Conservation (phyloP, 2,329 filamentous ascomycete species). For the Alternaria dauci region DNA sequence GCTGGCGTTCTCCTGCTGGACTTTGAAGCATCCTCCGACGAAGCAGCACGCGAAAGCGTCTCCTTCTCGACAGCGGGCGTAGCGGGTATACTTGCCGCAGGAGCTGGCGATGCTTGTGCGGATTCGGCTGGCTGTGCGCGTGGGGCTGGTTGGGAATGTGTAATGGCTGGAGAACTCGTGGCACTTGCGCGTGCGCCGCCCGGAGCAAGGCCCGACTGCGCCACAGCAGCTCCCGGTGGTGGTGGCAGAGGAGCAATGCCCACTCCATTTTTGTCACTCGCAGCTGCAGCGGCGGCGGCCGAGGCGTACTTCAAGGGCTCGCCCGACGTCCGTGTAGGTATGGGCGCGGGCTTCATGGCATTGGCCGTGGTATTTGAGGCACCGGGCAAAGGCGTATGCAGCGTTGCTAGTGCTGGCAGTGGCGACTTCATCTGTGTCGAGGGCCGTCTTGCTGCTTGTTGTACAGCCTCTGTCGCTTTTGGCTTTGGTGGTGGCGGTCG, state of each 20-base stretch:
- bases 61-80: slow-evolving; percentile 59
- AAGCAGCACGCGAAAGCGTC: slow-evolving; percentile 37
- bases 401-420: slow-evolving; percentile 86
- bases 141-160: slow-evolving; percentile 52
- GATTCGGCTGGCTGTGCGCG: slow-evolving; percentile 52
- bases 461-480: slow-evolving; percentile 68
- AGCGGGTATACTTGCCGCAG: slow-evolving; percentile 54
- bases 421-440: slow-evolving; percentile 94
- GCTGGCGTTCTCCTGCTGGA: slow-evolving; percentile 39
- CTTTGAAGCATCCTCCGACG: slow-evolving; percentile 41
- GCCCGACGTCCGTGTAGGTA: slow-evolving; percentile 83
- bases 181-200: slow-evolving; percentile 64
- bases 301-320: slow-evolving; percentile 97
- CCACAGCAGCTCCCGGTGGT: slow-evolving; percentile 70
- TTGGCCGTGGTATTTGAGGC: slow-evolving; percentile 67
- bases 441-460: slow-evolving; percentile 70
- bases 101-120: slow-evolving; percentile 58
- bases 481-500: slow-evolving; percentile 60
- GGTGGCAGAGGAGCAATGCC: slow-evolving; percentile 94
- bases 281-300: slow-evolving; percentile 90
- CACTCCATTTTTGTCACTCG: slow-evolving; percentile 85
- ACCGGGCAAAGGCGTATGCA: slow-evolving; percentile 76
- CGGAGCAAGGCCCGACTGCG: slow-evolving; percentile 57
- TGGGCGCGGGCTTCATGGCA: slow-evolving; percentile 89
- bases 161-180: slow-evolving; percentile 61